These are phyloP conservation scores for Dalbergia oliveri DNA, from an alignment of 306 rosid species.

Conservation along the genomic window DNA sequence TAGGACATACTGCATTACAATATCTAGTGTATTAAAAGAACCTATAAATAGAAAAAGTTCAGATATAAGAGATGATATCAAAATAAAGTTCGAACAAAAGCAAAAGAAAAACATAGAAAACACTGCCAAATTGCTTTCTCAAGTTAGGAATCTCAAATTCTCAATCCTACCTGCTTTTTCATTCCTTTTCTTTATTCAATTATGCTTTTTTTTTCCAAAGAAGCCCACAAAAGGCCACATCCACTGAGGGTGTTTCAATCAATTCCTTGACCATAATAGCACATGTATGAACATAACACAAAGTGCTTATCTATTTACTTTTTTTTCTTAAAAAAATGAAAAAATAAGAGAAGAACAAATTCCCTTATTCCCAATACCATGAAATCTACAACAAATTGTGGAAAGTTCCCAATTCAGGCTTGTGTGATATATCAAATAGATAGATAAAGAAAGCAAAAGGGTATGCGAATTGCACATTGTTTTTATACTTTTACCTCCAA, in stretches of 20 bases:
- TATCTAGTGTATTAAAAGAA: conserved; percentile 8
- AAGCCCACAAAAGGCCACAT: conserved; percentile 19
- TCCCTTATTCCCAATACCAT: conserved; percentile 12
- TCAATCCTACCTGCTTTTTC: conserved; percentile 21
- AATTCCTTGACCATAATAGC: neutral
- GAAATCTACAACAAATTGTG: conserved; percentile 7
- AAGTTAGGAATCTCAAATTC: conserved; percentile 34
- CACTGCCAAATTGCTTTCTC: neutral
- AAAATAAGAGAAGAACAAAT: neutral
- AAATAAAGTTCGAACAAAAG: conserved; percentile 15
- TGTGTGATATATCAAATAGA: too few species aligned
- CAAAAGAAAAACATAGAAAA: conserved; percentile 31
- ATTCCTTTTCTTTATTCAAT: conserved; percentile 26
- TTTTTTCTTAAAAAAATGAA: neutral
- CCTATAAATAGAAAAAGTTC: neutral
- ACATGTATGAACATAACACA: conserved; percentile 8
- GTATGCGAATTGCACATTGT: neutral
- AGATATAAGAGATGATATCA: conserved; percentile 3
- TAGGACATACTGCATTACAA: neutral
- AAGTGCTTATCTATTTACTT: neutral
- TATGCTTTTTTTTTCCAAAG: conserved; percentile 43
- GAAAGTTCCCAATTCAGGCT: conserved; percentile 15
- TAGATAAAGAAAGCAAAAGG: conserved; percentile 21
- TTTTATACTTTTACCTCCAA: conserved; percentile 69
- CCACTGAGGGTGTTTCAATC: conserved; percentile 15